These are phyloP conservation scores for Dactylella cylindrospora DNA, from an alignment of 2,329 filamentous ascomycete species.

Conservation along the genomic window DNA sequence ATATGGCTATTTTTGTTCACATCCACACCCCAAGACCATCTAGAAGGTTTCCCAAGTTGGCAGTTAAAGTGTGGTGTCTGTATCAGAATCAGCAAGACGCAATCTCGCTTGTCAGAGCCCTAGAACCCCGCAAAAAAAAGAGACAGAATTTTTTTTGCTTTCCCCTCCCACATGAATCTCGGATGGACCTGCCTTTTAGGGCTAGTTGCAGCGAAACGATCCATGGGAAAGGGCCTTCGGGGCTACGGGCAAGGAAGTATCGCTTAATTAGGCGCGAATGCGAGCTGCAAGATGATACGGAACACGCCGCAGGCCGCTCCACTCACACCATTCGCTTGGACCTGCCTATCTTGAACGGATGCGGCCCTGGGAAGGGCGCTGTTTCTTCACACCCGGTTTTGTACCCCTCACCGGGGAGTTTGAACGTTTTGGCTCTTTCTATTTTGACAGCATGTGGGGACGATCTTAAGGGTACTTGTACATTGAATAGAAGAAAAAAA, in stretches of 20 bases:
- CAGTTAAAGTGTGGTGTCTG: conserved; percentile 26
- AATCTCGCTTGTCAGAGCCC: conserved; percentile 40
- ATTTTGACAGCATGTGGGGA: too few relatives aligned
- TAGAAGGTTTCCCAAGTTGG: conserved; percentile 43
- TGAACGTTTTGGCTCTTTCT: too few relatives aligned
- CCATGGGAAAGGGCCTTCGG: conserved; percentile 35
- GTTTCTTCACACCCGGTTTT: conserved; percentile 18
- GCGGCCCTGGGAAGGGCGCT: conserved; percentile 4
- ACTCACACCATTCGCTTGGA: not conserved
- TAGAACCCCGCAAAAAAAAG: conserved; percentile 20
- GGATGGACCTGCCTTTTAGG: conserved; percentile 42
- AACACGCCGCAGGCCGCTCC: conserved; percentile 38
- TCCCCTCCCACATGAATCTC: too few relatives aligned
- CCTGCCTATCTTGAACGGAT: conserved; percentile 11
- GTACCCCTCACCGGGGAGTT: too few relatives aligned
- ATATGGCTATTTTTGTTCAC: conserved; percentile 36
- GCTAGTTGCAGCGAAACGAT: conserved; percentile 24
- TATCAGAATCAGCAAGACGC: conserved; percentile 30
- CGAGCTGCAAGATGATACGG: conserved; percentile 24
- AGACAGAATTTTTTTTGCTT: too few relatives aligned
- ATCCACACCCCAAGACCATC: conserved; percentile 27
- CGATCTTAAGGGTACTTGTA: too few relatives aligned
- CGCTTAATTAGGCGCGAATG: conserved; percentile 42
- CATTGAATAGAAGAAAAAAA: too few relatives aligned
- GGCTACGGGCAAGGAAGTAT: conserved; percentile 11